Evolutionary conservation across 306 rosid species (phyloP).

Genomic region (Rubus parviflorus): DNA sequence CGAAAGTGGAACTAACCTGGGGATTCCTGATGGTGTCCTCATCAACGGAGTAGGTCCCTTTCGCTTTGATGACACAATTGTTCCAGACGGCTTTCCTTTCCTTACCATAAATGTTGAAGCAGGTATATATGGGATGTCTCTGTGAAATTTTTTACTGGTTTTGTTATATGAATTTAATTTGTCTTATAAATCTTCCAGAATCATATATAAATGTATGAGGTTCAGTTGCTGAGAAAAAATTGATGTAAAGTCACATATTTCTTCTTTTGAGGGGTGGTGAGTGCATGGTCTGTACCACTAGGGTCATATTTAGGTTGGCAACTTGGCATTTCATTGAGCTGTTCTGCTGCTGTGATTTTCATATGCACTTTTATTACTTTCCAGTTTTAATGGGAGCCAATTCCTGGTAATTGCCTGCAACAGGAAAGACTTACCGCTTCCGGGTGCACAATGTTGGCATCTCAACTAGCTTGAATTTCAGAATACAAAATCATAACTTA

Average conservation of each 20-base stretch:
- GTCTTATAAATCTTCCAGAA: not conserved
- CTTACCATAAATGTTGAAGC: slow-evolving; percentile 73
- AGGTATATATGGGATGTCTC: slow-evolving; percentile 42
- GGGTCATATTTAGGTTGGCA: not conserved
- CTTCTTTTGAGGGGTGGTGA: slow-evolving; percentile 1
- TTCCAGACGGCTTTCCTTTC: slow-evolving; percentile 63
- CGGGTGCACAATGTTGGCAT: slow-evolving; percentile 87
- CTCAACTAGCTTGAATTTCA: slow-evolving; percentile 74
- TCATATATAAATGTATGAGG: not conserved
- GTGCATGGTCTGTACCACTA: not conserved
- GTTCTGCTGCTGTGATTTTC: not conserved
- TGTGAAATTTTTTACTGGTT: not conserved
- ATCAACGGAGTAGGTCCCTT: slow-evolving; percentile 83
- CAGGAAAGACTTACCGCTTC: slow-evolving; percentile 78
- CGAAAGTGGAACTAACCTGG: slow-evolving; percentile 63
- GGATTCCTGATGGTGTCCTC: slow-evolving; percentile 78
- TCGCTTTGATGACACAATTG: slow-evolving; percentile 59
- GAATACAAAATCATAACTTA: slow-evolving; percentile 77
- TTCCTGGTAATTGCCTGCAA: slow-evolving; percentile 30
- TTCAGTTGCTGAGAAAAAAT: not conserved
- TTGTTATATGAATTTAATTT: not conserved
- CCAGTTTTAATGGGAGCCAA: not conserved
- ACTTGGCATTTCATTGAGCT: not conserved
- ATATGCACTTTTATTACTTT: slow-evolving; percentile 7
- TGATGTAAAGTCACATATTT: not conserved